Percentiles rank a stretch among this genome's conserved stretches.
These are phyloP conservation scores for Fusarium tanahbumbuense DNA, from an alignment of 2,329 filamentous ascomycete species.

Conservation along the genomic window DNA sequence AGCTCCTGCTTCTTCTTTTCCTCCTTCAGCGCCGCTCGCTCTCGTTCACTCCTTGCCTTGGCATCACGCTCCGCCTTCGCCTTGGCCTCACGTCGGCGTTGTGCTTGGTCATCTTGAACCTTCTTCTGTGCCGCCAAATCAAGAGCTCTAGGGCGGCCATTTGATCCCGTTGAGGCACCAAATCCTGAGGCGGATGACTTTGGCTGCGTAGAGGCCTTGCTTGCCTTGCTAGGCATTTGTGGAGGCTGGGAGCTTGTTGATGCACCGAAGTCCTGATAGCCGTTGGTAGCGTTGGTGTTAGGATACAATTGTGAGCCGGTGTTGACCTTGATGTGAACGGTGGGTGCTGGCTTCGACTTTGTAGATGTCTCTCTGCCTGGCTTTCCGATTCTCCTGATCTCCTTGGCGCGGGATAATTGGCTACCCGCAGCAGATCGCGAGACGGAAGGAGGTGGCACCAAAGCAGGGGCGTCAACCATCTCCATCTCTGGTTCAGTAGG, in stretches of 20 bases:
- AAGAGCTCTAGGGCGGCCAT: constrained; percentile 75
- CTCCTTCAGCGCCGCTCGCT: constrained; percentile 54
- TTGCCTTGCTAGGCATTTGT: constrained; percentile 71
- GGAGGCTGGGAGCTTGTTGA: constrained; percentile 53
- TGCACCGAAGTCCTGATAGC: constrained; percentile 60
- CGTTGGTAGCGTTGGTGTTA: constrained; percentile 67
- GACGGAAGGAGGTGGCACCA: constrained; percentile 70
- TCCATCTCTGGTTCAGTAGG: constrained; percentile 59
- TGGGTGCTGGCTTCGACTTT: constrained; percentile 74
- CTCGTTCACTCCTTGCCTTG: constrained; percentile 72
- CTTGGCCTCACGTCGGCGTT: constrained; percentile 84
- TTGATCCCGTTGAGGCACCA: constrained; percentile 66
- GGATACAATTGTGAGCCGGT: constrained; percentile 72
- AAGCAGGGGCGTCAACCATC: constrained; percentile 66
- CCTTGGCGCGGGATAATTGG: constrained; percentile 62
- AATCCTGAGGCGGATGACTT: constrained; percentile 69
- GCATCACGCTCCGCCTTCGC: constrained; percentile 82
- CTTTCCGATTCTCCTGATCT: constrained; percentile 70
- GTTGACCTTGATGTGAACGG: constrained; percentile 75
- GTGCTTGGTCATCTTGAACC: constrained; percentile 79
- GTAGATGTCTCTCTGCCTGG: constrained; percentile 68
- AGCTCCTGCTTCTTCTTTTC: constrained; percentile 72
- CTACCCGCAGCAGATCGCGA: constrained; percentile 63
- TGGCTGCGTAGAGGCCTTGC: constrained; percentile 72
- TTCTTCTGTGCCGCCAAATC: constrained; percentile 83